These are phyloP conservation scores for Leptographium lundbergii DNA, from an alignment of 2,329 filamentous ascomycete species.

Conservation along the genomic window DNA sequence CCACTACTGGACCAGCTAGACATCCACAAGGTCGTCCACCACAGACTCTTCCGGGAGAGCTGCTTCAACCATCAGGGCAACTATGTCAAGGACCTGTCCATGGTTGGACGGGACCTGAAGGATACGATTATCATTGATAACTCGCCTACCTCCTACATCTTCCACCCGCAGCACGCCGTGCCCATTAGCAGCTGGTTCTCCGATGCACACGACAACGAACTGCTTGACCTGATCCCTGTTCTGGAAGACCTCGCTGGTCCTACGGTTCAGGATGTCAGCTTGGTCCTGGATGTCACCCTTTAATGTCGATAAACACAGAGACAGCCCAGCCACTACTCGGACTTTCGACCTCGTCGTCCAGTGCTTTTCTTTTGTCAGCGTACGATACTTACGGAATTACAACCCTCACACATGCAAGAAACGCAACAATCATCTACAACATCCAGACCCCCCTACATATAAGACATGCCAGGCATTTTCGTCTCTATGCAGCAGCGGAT, in stretches of 20 bases:
- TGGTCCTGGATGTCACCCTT: conserved; percentile 86
- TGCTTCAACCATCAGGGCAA: conserved; percentile 99
- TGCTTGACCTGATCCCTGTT: conserved; percentile 92
- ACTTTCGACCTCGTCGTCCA: conserved; percentile 2
- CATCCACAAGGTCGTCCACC: conserved; percentile 93
- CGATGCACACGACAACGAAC: conserved; percentile 96
- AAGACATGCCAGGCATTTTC: neutral
- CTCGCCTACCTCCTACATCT: conserved; percentile 97
- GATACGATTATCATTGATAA: conserved; percentile 99
- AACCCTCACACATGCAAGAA: neutral
- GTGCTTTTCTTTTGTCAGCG: neutral
- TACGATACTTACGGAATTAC: neutral
- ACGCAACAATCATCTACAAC: neutral
- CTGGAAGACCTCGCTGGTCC: conserved; percentile 87
- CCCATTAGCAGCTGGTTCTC: conserved; percentile 99
- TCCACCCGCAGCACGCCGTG: conserved; percentile 96
- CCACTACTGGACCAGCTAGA: conserved; percentile 91
- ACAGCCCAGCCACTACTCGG: conserved; percentile 10
- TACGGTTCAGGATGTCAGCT: conserved; percentile 88
- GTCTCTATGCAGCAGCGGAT: neutral
- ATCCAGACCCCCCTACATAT: neutral
- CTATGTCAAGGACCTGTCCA: conserved; percentile 97
- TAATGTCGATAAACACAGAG: conserved; percentile 23
- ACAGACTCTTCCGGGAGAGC: conserved; percentile 91
- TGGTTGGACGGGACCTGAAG: conserved; percentile 87